A percentile compares a stretch with the other conserved stretches of the same genome.
Evolutionary conservation across 2,329 filamentous ascomycete genomes (phyloP).

Genomic region (Sarocladium brachiariae): DNA sequence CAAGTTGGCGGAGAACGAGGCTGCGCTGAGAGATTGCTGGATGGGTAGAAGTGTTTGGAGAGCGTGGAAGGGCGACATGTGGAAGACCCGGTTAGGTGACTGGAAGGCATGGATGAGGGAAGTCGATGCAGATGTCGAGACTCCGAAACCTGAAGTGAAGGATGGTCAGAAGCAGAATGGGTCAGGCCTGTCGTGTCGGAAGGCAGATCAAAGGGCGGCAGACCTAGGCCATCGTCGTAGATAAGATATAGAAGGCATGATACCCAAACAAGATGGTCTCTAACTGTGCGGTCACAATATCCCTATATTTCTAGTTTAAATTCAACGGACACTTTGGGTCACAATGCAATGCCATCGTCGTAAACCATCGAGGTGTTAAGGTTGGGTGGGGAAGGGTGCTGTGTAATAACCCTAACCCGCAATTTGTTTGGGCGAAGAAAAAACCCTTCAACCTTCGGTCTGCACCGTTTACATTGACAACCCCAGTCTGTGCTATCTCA

Average conservation of each 20-base stretch:
- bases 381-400: neutral
- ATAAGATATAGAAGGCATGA: neutral
- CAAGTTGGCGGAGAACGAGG: conserved; percentile 40
- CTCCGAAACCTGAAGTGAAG: conserved; percentile 11
- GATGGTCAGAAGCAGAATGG: conserved; percentile 8
- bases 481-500: neutral
- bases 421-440: neutral
- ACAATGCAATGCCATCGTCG: neutral
- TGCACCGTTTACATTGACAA: neutral
- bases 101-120: conserved; percentile 54
- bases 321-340: neutral
- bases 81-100: conserved; percentile 44
- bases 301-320: too few species aligned
- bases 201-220: neutral
- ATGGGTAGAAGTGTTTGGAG: conserved; percentile 51
- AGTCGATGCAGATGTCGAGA: conserved; percentile 22
- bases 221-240: neutral
- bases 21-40: conserved; percentile 44
- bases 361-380: neutral
- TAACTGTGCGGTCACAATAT: too few species aligned
- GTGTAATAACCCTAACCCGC: conserved; percentile 4
- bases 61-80: conserved; percentile 51
- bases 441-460: neutral
- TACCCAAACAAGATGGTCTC: neutral
- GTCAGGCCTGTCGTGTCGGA: neutral